Percentiles rank a stretch among this genome's conserved stretches.
phyloP scores from a whole-genome alignment of 108 stramenopile species.

The Pseudonitzschia multiseries region DNA sequence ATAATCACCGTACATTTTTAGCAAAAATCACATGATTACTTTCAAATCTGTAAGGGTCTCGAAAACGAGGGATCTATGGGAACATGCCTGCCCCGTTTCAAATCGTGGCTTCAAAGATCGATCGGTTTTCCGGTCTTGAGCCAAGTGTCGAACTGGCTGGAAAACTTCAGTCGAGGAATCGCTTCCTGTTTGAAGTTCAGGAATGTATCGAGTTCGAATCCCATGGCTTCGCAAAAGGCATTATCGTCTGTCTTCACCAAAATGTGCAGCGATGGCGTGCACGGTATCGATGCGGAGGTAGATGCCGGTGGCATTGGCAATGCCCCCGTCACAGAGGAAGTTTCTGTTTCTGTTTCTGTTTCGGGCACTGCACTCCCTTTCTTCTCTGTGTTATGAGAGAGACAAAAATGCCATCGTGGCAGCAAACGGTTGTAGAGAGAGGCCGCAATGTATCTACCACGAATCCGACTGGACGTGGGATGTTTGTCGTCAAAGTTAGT shows the following conservation, averaged over 20 bases:
- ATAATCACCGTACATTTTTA: no score
- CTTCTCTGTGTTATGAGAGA: slow-evolving; percentile 22
- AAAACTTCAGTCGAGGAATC: slow-evolving; percentile 77
- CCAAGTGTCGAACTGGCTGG: slow-evolving; percentile 78
- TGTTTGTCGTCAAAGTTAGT: neutral
- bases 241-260: slow-evolving; percentile 63
- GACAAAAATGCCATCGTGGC: slow-evolving; percentile 76
- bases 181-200: slow-evolving; percentile 51
- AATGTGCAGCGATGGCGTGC: slow-evolving; percentile 62
- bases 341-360: neutral
- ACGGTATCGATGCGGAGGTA: neutral
- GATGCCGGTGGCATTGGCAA: neutral
- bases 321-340: neutral
- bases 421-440: slow-evolving; percentile 80
- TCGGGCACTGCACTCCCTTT: no score
- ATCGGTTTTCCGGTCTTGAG: slow-evolving; percentile 78
- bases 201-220: slow-evolving; percentile 50
- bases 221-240: slow-evolving; percentile 60
- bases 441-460: slow-evolving; percentile 75
- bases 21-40: no score
- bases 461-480: slow-evolving; percentile 25
- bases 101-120: slow-evolving; percentile 19
- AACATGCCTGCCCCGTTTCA: no score
- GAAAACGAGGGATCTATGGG: no score
- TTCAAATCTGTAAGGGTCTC: no score